Percentiles rank a stretch among this genome's conserved stretches.
These are phyloP conservation scores for Nymphaea thermarum DNA, from an alignment of 164 flowering plant species.

Conservation along the genomic window DNA sequence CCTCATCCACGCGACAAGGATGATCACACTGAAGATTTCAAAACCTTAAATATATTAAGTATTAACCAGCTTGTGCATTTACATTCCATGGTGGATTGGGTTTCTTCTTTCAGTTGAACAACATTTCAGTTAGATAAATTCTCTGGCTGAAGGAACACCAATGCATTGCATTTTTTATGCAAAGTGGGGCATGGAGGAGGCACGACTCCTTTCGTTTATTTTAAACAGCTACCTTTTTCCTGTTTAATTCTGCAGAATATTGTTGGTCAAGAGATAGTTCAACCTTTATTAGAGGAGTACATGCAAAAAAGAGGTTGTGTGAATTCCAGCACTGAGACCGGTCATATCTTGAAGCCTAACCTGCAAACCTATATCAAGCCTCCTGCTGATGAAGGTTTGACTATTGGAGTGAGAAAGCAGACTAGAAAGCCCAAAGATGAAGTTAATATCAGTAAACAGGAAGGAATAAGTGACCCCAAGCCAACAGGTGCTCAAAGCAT, in stretches of 20 bases:
- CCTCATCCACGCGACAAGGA: no score
- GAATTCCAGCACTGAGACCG: slow-evolving; percentile 13
- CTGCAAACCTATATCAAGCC: slow-evolving; percentile 80
- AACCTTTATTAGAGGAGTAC: slow-evolving; percentile 67
- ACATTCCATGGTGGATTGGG: no score
- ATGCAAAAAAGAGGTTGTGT: slow-evolving; percentile 56
- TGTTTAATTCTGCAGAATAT: slow-evolving; percentile 50
- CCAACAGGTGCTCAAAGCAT: slow-evolving; percentile 18
- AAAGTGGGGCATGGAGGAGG: no score
- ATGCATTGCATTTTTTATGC: no score
- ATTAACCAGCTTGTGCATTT: no score
- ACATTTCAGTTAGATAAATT: no score
- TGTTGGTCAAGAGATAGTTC: slow-evolving; percentile 69
- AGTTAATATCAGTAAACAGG: slow-evolving; percentile 15
- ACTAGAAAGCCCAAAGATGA: slow-evolving; percentile 33
- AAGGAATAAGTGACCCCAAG: slow-evolving; percentile 14
- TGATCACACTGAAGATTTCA: no score
- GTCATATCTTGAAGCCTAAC: slow-evolving; percentile 23
- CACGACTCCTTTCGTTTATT: no score
- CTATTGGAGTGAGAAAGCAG: slow-evolving; percentile 38
- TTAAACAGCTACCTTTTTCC: neutral
- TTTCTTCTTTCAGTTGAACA: no score
- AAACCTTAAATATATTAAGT: no score
- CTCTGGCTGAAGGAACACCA: no score
- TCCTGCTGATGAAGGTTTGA: slow-evolving; percentile 27